Percentiles rank a stretch among this genome's conserved stretches.
These are phyloP conservation scores for Fusarium setosum DNA, from an alignment of 2,329 filamentous ascomycete genomes.

Conservation along the genomic window DNA sequence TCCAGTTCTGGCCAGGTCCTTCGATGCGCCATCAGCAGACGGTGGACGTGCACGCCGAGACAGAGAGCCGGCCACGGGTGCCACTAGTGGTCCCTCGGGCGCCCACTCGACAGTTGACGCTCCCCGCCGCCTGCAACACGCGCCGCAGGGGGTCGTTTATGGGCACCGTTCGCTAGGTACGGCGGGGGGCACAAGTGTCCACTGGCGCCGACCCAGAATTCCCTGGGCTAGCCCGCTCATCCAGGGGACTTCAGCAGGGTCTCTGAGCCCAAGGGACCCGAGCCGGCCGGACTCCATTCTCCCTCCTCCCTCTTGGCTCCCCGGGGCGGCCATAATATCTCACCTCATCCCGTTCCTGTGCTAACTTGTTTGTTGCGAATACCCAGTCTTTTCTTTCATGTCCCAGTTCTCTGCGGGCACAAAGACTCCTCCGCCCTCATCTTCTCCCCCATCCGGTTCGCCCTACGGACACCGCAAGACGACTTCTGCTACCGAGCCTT, in stretches of 20 bases:
- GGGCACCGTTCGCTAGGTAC: slow-evolving; percentile 22
- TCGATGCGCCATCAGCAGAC: slow-evolving; percentile 18
- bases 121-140: slow-evolving; percentile 23
- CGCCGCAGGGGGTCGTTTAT: slow-evolving; percentile 23
- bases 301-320: slow-evolving; percentile 10
- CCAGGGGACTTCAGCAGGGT: slow-evolving; percentile 14
- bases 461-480: slow-evolving; percentile 47
- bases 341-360: slow-evolving; percentile 35
- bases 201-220: slow-evolving; percentile 27
- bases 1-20: slow-evolving; percentile 32
- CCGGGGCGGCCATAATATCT: slow-evolving; percentile 40
- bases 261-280: slow-evolving; percentile 22
- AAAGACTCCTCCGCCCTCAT: slow-evolving; percentile 58
- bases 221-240: slow-evolving; percentile 21
- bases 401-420: slow-evolving; percentile 75
- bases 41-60: slow-evolving; percentile 18
- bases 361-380: slow-evolving; percentile 38
- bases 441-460: slow-evolving; percentile 55
- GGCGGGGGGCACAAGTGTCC: slow-evolving; percentile 17
- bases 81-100: slow-evolving; percentile 21
- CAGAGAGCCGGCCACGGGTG: background rate
- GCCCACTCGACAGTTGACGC: slow-evolving; percentile 14
- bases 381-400: slow-evolving; percentile 87
- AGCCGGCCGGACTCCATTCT: slow-evolving; percentile 20
- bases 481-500: slow-evolving; percentile 45